Base-by-base conservation (phyloP, 441 rosid genomes). In the Erodium texanum region DNA sequence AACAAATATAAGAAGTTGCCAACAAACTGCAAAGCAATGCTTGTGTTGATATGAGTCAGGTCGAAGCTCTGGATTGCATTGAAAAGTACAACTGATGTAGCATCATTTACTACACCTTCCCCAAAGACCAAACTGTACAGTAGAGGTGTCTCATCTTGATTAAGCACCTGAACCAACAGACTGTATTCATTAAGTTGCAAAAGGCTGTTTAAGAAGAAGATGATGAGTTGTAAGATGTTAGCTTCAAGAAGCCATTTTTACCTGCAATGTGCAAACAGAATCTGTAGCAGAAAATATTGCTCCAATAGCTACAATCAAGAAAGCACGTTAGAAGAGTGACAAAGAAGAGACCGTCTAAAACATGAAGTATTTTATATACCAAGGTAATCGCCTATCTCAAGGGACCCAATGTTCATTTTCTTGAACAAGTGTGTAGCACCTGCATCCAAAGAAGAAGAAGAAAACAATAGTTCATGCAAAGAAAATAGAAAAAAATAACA, bases 211-310 rank as follows among this genome's bases (percentile, higher is more conserved):
- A 50, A 65, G 54, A 73, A 66, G 20, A 59, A 56, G 8, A n/a
- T 38, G 38, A 8, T 70, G 23, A 16, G 56, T 32, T 15, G 27
- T 66, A 36, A 66, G 56, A 65, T 7, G 11, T 24, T 22, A 68
- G 68, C 66, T 69, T 69, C 32, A 65, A 67, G 56, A 52, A 48
- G 50, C 16, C 34, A 54, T 65, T 75, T 34, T 58, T 59, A 87
- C 96, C 97, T 91, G 96, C 85, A 93, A 78, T 27, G 98, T 93
- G 89, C 98, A 93, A 64, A 93, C 97, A 56, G 96, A 90, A 78
- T 93, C 97, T 9, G 98, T 90, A 27, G 98, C 97, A 63, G 98
- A 96, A 79, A 90, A 93, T 80, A 93, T 93, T 32, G 97, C 86
- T 68, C 98, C 98, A 22, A 93, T 87, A 52, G 98, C 98, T 90